A percentile compares a stretch with the other conserved stretches of the same genome.
Evolutionary conservation across 1,284 basidiomycete species (phyloP).

Genomic region (Ceratobasidium sp.): DNA sequence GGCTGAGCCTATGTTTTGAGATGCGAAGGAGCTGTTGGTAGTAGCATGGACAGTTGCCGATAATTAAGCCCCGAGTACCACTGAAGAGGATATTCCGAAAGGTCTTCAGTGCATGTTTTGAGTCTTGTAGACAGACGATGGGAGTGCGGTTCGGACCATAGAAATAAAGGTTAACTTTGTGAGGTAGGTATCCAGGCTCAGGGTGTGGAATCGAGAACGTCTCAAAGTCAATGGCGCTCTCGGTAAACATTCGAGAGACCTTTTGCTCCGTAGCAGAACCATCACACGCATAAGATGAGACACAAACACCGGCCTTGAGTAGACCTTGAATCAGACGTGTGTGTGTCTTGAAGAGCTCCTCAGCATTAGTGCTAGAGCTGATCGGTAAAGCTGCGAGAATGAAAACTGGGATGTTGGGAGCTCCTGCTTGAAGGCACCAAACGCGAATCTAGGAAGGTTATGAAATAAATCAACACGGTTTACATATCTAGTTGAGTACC

Average conservation of each 20-base stretch:
- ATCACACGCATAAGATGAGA: constrained; percentile 55
- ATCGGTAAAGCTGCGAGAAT: neutral
- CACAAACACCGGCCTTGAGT: constrained; percentile 47
- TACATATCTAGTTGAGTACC: constrained; percentile 43
- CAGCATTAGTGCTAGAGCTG: constrained; percentile 47
- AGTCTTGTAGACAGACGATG: constrained; percentile 57
- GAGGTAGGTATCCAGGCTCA: neutral
- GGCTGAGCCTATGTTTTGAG: constrained; percentile 47
- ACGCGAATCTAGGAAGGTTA: constrained; percentile 9
- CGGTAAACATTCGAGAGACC: constrained; percentile 49
- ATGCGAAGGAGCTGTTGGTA: constrained; percentile 52
- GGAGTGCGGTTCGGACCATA: constrained; percentile 43
- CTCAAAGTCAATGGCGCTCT: constrained; percentile 32
- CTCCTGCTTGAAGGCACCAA: constrained; percentile 52
- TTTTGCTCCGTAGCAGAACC: constrained; percentile 55
- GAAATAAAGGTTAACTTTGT: constrained; percentile 40
- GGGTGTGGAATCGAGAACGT: constrained; percentile 47
- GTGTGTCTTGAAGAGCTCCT: neutral
- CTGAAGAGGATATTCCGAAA: constrained; percentile 56
- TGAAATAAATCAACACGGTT: neutral
- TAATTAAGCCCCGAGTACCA: constrained; percentile 53
- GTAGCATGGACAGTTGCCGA: constrained; percentile 52
- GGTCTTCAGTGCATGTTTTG: constrained; percentile 58
- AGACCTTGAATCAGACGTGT: constrained; percentile 30
- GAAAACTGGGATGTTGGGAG: constrained; percentile 41